Percentiles rank a stretch among this genome's conserved stretches.
Conservation (phyloP, 768 basidiomycete species). For the Trichaptum fuscoviolaceum region DNA sequence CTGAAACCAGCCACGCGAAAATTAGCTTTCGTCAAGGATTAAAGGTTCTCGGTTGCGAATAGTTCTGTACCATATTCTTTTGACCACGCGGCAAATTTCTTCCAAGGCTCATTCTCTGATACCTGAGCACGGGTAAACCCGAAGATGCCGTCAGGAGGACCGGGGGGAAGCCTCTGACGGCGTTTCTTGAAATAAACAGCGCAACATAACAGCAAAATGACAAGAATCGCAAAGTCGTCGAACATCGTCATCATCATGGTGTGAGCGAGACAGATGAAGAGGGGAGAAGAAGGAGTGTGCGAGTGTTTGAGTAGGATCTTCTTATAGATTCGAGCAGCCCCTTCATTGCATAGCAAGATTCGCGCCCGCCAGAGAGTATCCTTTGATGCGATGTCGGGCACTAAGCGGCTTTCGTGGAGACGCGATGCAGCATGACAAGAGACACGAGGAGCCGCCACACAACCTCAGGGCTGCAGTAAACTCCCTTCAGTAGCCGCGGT, state of each 20-base stretch:
- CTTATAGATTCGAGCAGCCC: neutral
- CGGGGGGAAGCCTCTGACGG: slow-evolving; percentile 34
- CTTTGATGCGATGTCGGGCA: neutral
- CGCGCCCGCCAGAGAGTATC: neutral
- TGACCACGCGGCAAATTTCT: slow-evolving; percentile 43
- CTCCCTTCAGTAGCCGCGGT: neutral
- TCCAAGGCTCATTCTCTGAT: slow-evolving; percentile 41
- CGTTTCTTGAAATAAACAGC: neutral
- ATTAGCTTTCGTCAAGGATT: slow-evolving; percentile 3
- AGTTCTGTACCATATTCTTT: slow-evolving; percentile 34
- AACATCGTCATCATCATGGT: neutral
- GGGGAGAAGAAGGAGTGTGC: neutral
- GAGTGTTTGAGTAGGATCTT: neutral
- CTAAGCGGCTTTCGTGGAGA: neutral
- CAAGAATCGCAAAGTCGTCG: neutral
- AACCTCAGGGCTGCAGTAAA: neutral
- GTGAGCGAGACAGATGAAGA: neutral
- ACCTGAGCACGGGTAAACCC: slow-evolving; percentile 43
- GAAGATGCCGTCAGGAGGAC: slow-evolving; percentile 37
- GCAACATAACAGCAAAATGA: neutral
- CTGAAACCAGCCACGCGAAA: slow-evolving; percentile 17
- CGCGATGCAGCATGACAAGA: neutral
- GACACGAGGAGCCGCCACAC: slow-evolving; percentile 1
- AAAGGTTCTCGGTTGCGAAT: slow-evolving; percentile 6
- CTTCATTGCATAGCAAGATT: neutral